Evolutionary conservation across 352 stramenopile species (phyloP).

Genomic region (Phytophthora colocasiae): DNA sequence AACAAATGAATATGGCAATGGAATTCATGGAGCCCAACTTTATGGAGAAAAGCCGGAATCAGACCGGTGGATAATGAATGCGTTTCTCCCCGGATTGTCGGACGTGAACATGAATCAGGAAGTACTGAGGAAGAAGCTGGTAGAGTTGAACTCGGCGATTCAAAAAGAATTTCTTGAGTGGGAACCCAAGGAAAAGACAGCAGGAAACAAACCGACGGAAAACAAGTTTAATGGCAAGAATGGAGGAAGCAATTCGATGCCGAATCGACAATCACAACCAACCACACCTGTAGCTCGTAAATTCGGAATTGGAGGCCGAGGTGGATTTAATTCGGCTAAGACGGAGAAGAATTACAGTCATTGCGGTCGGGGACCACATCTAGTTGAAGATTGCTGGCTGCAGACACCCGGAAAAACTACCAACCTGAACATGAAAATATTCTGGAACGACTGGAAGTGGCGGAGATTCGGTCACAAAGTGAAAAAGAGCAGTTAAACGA

Average conservation of each 20-base stretch:
- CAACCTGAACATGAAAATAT: too few species aligned
- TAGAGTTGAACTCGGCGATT: slow-evolving; percentile 10
- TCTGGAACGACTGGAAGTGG: too few species aligned
- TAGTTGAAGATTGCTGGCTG: too few species aligned
- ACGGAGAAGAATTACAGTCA: too few species aligned
- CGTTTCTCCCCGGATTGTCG: slow-evolving; percentile 20
- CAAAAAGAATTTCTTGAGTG: slow-evolving; percentile 21
- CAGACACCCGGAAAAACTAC: too few species aligned
- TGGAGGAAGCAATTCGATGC: background rate
- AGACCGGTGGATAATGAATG: slow-evolving; percentile 21
- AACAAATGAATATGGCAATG: slow-evolving; percentile 5
- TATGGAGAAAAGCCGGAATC: slow-evolving; percentile 8
- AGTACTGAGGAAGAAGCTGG: slow-evolving; percentile 10
- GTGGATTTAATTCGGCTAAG: too few species aligned
- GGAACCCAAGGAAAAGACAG: slow-evolving; percentile 3
- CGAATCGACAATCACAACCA: too few species aligned
- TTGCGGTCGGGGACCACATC: too few species aligned
- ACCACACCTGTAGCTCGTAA: too few species aligned
- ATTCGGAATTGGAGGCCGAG: too few species aligned
- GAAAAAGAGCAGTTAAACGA: too few species aligned
- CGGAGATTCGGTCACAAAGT: too few species aligned
- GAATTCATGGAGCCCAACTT: slow-evolving; percentile 28
- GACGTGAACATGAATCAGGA: slow-evolving; percentile 15
- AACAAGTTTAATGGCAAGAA: background rate
- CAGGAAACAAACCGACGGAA: background rate